Percentiles rank a stretch among this genome's conserved stretches.
Evolutionary conservation across 1,284 basidiomycete genomes (phyloP).

Genomic region (Rhodofomes roseus): DNA sequence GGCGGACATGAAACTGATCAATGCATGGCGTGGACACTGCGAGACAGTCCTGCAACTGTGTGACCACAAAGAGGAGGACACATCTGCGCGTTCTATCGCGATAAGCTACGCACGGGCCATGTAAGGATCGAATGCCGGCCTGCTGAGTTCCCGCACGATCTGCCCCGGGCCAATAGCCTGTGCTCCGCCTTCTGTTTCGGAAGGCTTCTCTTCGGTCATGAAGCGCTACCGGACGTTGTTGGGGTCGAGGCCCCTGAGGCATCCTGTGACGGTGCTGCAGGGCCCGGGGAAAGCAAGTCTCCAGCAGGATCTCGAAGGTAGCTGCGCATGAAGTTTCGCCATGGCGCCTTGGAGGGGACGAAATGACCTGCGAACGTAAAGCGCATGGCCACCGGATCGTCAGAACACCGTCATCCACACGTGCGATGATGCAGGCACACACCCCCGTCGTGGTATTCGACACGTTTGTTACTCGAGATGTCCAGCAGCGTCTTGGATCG

Average conservation of each 20-base stretch:
- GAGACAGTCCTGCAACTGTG: background rate
- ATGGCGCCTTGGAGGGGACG: constrained; percentile 69
- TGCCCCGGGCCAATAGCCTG: background rate
- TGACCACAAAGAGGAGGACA: background rate
- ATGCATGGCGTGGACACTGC: background rate
- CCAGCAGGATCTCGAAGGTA: constrained; percentile 41
- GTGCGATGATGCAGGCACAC: constrained; percentile 18
- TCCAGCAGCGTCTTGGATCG: constrained; percentile 59
- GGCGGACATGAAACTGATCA: constrained; percentile 1
- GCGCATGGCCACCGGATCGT: background rate
- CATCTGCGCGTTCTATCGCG: background rate
- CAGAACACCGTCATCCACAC: background rate
- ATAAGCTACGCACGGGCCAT: background rate
- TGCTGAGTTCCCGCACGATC: background rate
- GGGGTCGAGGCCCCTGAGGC: constrained; percentile 37
- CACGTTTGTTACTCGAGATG: constrained; percentile 52
- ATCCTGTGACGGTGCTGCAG: constrained; percentile 23
- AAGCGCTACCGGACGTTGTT: constrained; percentile 8
- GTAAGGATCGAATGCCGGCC: background rate
- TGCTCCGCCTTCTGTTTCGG: background rate
- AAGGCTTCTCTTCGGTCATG: background rate
- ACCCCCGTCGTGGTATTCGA: constrained; percentile 79
- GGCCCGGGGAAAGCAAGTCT: constrained; percentile 31
- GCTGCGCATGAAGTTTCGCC: constrained; percentile 66
- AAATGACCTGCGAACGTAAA: constrained; percentile 65